These are phyloP conservation scores for Ogataea methylovora DNA, from an alignment of 805 yeast species.

Conservation along the genomic window DNA sequence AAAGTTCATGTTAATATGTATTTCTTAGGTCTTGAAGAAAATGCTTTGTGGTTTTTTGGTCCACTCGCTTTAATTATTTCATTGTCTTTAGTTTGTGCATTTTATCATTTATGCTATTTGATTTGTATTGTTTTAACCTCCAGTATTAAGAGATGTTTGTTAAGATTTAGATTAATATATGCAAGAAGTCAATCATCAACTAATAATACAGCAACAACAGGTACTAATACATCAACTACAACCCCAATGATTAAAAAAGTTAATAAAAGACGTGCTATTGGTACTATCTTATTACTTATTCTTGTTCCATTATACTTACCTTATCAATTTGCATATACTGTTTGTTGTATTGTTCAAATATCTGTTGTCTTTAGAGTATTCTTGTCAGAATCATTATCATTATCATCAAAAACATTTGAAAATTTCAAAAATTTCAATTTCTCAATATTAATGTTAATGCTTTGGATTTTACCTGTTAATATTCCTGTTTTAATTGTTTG, in stretches of 20 bases:
- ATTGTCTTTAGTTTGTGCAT: slow-evolving; percentile 31
- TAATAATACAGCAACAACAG: no score
- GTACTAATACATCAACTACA: no score
- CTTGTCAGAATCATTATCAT: neutral
- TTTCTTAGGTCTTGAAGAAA: slow-evolving; percentile 61
- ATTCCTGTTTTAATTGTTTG: slow-evolving; percentile 75
- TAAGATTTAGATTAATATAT: no score
- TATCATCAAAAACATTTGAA: neutral
- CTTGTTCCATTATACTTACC: slow-evolving; percentile 63
- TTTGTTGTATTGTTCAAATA: slow-evolving; percentile 52
- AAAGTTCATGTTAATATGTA: slow-evolving; percentile 43
- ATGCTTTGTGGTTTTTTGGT: slow-evolving; percentile 48
- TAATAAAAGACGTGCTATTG: slow-evolving; percentile 22
- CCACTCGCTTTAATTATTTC: slow-evolving; percentile 45
- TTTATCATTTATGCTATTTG: no score
- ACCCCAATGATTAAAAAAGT: neutral
- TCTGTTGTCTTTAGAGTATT: slow-evolving; percentile 36
- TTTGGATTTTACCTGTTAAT: slow-evolving; percentile 75
- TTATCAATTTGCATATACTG: slow-evolving; percentile 68
- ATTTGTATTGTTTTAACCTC: slow-evolving; percentile 18
- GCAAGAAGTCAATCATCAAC: no score
- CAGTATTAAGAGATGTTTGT: neutral
- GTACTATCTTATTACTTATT: slow-evolving; percentile 30
- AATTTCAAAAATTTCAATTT: slow-evolving; percentile 50
- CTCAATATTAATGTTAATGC: slow-evolving; percentile 58